Conservation (phyloP, 1,139 yeast genomes). For the Scheffersomyces parashehatae region DNA sequence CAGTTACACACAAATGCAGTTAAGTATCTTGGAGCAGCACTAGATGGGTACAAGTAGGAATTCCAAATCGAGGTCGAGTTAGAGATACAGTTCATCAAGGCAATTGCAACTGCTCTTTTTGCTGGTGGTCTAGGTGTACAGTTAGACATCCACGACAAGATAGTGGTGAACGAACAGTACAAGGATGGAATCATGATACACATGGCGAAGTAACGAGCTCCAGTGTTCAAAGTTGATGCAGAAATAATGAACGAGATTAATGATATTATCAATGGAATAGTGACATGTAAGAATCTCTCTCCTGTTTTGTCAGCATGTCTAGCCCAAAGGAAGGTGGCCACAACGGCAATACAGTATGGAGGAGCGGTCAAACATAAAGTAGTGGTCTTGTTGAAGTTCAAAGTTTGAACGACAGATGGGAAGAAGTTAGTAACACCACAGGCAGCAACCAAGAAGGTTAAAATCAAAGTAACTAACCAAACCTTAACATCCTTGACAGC, state of each 20-base stretch:
- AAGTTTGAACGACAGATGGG: conserved; percentile 59
- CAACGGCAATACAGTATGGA: conserved; percentile 57
- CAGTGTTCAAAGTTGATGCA: conserved; percentile 55
- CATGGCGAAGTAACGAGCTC: conserved; percentile 63
- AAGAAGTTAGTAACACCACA: conserved; percentile 61
- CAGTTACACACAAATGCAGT: conserved; percentile 51
- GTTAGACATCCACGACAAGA: conserved; percentile 58
- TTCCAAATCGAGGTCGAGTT: conserved; percentile 58
- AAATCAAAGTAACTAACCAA: conserved; percentile 47
- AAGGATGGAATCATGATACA: conserved; percentile 60
- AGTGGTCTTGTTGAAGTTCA: conserved; percentile 48
- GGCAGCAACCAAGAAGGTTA: conserved; percentile 56
- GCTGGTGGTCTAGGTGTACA: conserved; percentile 52
- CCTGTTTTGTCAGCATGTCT: conserved; percentile 59
- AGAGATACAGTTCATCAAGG: conserved; percentile 52
- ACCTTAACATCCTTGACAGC: conserved; percentile 46
- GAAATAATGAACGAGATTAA: conserved; percentile 54
- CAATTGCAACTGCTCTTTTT: conserved; percentile 54
- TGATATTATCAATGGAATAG: conserved; percentile 44
- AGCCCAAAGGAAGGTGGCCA: conserved; percentile 55
- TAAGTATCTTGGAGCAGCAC: conserved; percentile 45
- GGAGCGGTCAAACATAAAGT: conserved; percentile 62
- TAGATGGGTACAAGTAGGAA: conserved; percentile 46
- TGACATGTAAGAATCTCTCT: conserved; percentile 56
- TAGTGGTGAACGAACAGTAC: conserved; percentile 56